Percentiles rank a stretch among this genome's conserved stretches.
Conservation (phyloP, 2,329 filamentous ascomycete species). For the Tolypocladium cylindrosporum region DNA sequence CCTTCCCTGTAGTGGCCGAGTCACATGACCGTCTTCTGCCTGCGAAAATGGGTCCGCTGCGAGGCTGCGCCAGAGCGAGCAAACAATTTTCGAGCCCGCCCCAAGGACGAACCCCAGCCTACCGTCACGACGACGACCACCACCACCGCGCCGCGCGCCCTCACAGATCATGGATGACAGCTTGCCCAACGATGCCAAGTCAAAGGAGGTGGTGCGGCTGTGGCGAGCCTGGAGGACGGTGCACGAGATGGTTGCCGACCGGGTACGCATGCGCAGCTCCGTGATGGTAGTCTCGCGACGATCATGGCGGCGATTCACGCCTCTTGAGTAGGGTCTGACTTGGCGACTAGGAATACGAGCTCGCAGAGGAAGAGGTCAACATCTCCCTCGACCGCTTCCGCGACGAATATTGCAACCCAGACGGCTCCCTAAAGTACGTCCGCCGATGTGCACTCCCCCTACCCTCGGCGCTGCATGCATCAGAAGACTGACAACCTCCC, state of each 20-base stretch:
- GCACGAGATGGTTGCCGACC: constrained; percentile 88
- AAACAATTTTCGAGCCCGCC: constrained; percentile 8
- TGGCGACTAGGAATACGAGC: constrained; percentile 69
- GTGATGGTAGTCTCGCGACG: not conserved
- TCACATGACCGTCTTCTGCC: constrained; percentile 3
- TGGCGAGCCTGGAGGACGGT: constrained; percentile 93
- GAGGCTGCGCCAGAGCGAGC: constrained; percentile 3
- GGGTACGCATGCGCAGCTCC: constrained; percentile 45
- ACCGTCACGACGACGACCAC: not conserved
- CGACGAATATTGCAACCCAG: constrained; percentile 56
- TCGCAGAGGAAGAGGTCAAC: constrained; percentile 80
- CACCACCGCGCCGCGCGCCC: not conserved
- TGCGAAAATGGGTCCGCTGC: not conserved
- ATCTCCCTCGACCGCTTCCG: constrained; percentile 79
- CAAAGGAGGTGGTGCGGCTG: constrained; percentile 53
- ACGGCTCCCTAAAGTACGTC: constrained; percentile 67
- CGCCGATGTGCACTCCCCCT: not conserved
- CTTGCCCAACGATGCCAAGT: constrained; percentile 38
- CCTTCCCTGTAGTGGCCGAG: not conserved
- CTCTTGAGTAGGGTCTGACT: not conserved
- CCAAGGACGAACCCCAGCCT: not conserved
- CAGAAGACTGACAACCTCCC: not conserved
- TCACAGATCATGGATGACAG: constrained; percentile 24
- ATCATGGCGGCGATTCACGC: not conserved
- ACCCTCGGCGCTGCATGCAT: not conserved